Base-by-base conservation (phyloP, 2,329 filamentous ascomycete species). In the Penicillium sp. region DNA sequence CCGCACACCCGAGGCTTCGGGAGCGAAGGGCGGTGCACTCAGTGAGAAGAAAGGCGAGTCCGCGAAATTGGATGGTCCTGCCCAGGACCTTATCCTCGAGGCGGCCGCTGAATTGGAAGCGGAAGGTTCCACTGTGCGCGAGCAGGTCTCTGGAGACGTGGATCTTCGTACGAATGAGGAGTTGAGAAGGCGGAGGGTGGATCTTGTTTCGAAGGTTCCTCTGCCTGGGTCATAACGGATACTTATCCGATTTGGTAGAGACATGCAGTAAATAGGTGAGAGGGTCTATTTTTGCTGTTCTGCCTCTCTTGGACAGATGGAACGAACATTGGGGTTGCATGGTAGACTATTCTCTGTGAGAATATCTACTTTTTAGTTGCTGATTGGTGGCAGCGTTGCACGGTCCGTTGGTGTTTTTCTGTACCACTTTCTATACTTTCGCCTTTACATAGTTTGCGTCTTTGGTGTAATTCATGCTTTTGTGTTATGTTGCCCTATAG, bases 1-100 rank as follows among this genome's bases (percentile, higher is more conserved):
- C 68, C 79, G 82, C 18, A 62, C 63, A 18, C 69, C 71, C 12
- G 56, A 63, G 40, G 50, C 55, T 29, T 58, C 58, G 54, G 23
- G 55, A 52, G 43, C 61, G 55, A 43, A 60, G 53, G 67, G 15
- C 20, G 49, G 18, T 26, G 31, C 20, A 37, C 6, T 8, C 11
- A 20, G 54, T 52, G 41, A 62, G 57, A 40, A 58, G 52, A 69
- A 74, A 56, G 61, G 69, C 42, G 62, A 22, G 18, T 40, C 61
- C 37, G 61, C 63, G 14, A 62, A 64, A 31, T 18, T 60, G 15
- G 66, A 70, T 49, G 65, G 68, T 29, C 53, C 70, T 40, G 60
- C 65, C n/a, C 63, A 67, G 49, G 67, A 71, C 22, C 56, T 70
- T 48, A 64, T 77, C 26, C 63, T 77, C 6, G 74, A 76, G 33